Base-by-base conservation (phyloP, 177 flowering plant species). In the Telopea speciosissima region DNA sequence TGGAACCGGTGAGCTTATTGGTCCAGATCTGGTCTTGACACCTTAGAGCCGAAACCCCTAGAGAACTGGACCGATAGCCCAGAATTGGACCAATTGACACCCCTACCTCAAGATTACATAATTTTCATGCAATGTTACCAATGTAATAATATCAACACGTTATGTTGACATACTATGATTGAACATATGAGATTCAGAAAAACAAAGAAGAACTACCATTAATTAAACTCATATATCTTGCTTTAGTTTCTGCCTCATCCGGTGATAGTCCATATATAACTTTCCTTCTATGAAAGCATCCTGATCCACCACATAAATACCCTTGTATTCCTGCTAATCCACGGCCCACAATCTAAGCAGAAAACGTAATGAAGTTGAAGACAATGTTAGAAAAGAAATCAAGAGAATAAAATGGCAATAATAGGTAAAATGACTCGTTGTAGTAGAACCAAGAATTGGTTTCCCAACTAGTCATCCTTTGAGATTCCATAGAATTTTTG, bases 241-340 rank as follows among this genome's bases (percentile, higher is more conserved):
- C 62, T 24, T 68, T 23, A 17, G 1, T 49, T 26, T 63, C 71
- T 21, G 21, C 13, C 13, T 74, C 76, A 36, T 78, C 70, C 0
- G 88, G 87, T 1, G 64, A 79, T 61, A 52, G 13, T 10, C 90
- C 93, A 49, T 87, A 87, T 1, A 87, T 82, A 21, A 85, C 75
- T 72, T 83, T 84, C 74, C 94, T 70, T 62, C 85, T 72, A 59
- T 88, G 91, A 58, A 89, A 80, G 67, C 89, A 85, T 23, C 86
- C 86, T 0, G 89, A 83, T 49, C 94, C 94, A 10, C 22, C 65
- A 52, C 88, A 88, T n/a, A 76, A 16, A 0, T 83, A 76, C 56
- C 93, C 93, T 80, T 86, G 87, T 49, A 85, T 73, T 70, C 90
- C 90, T 1, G 36, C 70, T 0, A 82, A 25, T 61, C 93, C 91